Evolutionary conservation across 106 monocot genomes (phyloP), one percentile per base, ranked within the genome.

Genomic region (Chionographis japonica): DNA sequence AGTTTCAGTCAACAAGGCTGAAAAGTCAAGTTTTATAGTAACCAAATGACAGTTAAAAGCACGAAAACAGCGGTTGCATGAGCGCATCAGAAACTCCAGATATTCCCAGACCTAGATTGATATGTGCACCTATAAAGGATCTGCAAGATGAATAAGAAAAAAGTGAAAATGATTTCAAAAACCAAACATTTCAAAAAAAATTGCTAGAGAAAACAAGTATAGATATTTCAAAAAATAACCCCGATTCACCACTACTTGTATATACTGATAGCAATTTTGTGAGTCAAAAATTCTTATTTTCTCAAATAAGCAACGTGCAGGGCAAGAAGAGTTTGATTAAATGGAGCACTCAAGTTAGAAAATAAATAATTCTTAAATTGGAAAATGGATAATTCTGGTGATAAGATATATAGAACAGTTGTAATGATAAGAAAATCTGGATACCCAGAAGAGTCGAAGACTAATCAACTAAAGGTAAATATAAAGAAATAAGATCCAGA

Each of bases 11-110:
- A 27, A 27, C 27, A 40, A 50, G 58, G 41, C 46, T 39, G 35
- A 61, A 60, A 51, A 71, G 17, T 37, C 8, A 63, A 62, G 63
- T 62, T 62, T 46, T 72, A n/a, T 6, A 42, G 15, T 62, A 62
- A 19, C 4, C n/a, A 72, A 49, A 62, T 51, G 72, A 49, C 35
- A 62, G 27, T 27, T 52, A 62, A 39, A 62, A 62, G 49, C 54
- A 54, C 3, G 16, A 53, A 67, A 37, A n/a, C 14, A 37, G 53
- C 54, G 54, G 19, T 67, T 67, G 52, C 35, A 37, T 67, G 53
- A 38, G 16, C 67, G 37, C 64, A 72, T 68, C 67, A 77, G 82
- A 73, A 68, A 74, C 75, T 75, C 73, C 72, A 68, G 77, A 78
- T 78, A 68, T 65, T 52, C 36, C 68, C 74, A 74, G 39, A 72